Evolutionary conservation across 176 grass and related monocot species (phyloP).

Genomic region (Triticum turgidum): DNA sequence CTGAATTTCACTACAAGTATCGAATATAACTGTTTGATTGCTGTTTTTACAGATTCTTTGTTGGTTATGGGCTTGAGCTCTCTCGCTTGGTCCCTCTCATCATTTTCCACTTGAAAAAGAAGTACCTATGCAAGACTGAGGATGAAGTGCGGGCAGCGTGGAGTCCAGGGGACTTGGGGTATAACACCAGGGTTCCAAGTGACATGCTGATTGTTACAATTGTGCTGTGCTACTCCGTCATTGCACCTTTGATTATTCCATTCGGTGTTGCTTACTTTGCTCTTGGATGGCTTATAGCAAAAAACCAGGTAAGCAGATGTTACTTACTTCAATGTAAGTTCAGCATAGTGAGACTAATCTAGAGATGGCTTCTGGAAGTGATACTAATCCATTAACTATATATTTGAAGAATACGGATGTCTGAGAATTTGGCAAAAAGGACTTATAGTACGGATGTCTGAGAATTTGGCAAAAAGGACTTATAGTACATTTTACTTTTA

Average conservation of each 20-base stretch:
- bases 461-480: too few species aligned
- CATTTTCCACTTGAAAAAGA: conserved; percentile 92
- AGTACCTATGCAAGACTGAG: conserved; percentile 94
- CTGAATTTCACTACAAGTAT: not conserved
- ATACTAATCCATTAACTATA: not conserved
- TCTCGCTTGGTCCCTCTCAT: conserved; percentile 88
- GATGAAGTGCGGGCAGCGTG: conserved; percentile 79
- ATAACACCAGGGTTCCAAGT: conserved; percentile 72
- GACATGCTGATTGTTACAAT: conserved; percentile 90
- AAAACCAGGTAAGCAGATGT: conserved; percentile 62
- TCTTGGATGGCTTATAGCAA: conserved; percentile 82
- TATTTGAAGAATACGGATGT: too few species aligned
- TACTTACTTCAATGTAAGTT: too few species aligned
- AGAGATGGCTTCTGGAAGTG: not conserved
- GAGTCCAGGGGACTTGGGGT: conserved; percentile 66
- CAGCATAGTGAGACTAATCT: too few species aligned
- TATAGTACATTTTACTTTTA: too few species aligned
- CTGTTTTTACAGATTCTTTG: conserved; percentile 71
- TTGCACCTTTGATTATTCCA: conserved; percentile 82
- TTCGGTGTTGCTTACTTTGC: conserved; percentile 85
- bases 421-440: too few species aligned
- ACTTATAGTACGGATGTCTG: too few species aligned
- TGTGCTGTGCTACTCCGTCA: conserved; percentile 89
- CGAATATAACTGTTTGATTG: conserved; percentile 25
- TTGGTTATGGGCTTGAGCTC: conserved; percentile 93